Evolutionary conservation across 1,139 yeast genomes (phyloP).

Genomic region (Debaryomycetaceae sp.): DNA sequence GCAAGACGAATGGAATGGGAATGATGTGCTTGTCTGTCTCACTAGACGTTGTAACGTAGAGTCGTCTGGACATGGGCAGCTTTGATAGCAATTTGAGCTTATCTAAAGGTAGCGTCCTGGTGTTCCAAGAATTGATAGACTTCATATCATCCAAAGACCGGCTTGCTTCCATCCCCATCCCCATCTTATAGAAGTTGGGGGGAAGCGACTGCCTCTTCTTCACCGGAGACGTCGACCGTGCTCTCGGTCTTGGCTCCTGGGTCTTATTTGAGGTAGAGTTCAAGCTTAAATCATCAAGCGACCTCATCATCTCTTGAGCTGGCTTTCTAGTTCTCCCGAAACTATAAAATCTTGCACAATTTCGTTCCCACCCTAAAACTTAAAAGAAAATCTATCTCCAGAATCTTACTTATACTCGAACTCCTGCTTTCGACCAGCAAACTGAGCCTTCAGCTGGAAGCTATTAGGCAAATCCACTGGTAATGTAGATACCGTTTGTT

Average conservation of each 20-base stretch:
- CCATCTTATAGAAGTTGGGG: slow-evolving; percentile 18
- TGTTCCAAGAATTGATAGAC: slow-evolving; percentile 15
- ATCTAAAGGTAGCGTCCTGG: slow-evolving; percentile 14
- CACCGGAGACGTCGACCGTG: slow-evolving; percentile 31
- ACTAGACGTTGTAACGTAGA: slow-evolving; percentile 30
- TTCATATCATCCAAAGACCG: slow-evolving; percentile 17
- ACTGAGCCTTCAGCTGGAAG: not conserved
- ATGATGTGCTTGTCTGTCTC: slow-evolving; percentile 29
- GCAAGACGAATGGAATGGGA: slow-evolving; percentile 44
- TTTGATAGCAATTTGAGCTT: slow-evolving; percentile 30
- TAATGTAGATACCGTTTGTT: slow-evolving; percentile 4
- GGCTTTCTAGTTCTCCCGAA: not conserved
- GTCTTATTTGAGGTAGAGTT: slow-evolving; percentile 1
- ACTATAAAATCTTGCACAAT: not conserved
- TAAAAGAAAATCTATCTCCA: not conserved
- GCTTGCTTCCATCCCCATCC: not conserved
- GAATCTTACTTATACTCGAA: not conserved
- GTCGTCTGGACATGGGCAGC: slow-evolving; percentile 34
- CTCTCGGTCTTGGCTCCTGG: slow-evolving; percentile 15
- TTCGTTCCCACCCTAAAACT: not conserved
- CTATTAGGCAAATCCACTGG: not conserved
- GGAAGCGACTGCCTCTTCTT: slow-evolving; percentile 26
- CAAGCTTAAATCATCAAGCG: slow-evolving; percentile 20
- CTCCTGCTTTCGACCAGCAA: not conserved
- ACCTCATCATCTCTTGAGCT: slow-evolving; percentile 4